These are phyloP conservation scores for Polytrichum formosum DNA, from an alignment of 225 moss, liverwort and hornwort genomes.

Conservation along the genomic window DNA sequence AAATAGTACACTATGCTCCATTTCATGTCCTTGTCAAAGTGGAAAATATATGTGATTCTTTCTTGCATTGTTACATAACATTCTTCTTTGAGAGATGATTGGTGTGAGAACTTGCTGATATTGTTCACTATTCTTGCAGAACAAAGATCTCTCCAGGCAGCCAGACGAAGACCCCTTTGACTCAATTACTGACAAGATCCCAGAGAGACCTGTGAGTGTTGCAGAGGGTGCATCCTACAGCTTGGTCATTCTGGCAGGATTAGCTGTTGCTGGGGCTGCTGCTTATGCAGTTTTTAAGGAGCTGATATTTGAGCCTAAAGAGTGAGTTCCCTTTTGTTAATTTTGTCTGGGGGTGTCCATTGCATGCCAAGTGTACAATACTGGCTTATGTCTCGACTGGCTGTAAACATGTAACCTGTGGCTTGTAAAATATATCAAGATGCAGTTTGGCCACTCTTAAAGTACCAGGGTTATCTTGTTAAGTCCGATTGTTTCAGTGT, in stretches of 20 bases:
- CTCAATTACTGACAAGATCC: slow-evolving; percentile 93
- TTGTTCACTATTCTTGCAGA: slow-evolving; percentile 25
- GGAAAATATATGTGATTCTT: not conserved
- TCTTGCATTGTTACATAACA: not conserved
- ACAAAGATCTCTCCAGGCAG: slow-evolving; percentile 43
- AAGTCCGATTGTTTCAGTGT: too few relatives aligned
- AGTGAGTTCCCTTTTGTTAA: slow-evolving; percentile 33
- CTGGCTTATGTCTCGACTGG: too few relatives aligned
- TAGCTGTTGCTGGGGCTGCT: slow-evolving; percentile 87
- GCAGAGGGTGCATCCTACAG: slow-evolving; percentile 97
- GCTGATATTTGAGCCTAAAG: slow-evolving; percentile 89
- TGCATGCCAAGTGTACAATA: too few relatives aligned
- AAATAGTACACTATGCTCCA: too few relatives aligned
- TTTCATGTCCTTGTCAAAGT: not conserved
- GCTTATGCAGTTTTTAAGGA: slow-evolving; percentile 94
- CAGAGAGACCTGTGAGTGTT: slow-evolving; percentile 85
- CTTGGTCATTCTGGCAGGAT: slow-evolving; percentile 75
- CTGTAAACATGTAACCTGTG: too few relatives aligned
- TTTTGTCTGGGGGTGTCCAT: not conserved
- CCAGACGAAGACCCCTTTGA: slow-evolving; percentile 88
- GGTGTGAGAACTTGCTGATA: not conserved
- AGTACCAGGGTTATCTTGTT: too few relatives aligned
- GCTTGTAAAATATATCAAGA: too few relatives aligned
- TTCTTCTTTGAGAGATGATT: too few relatives aligned
- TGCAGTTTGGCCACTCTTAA: not conserved